A percentile compares a stretch with the other conserved stretches of the same genome.
Evolutionary conservation across 2,329 filamentous ascomycete species (phyloP).

Genomic region (Canariomyces notabilis): DNA sequence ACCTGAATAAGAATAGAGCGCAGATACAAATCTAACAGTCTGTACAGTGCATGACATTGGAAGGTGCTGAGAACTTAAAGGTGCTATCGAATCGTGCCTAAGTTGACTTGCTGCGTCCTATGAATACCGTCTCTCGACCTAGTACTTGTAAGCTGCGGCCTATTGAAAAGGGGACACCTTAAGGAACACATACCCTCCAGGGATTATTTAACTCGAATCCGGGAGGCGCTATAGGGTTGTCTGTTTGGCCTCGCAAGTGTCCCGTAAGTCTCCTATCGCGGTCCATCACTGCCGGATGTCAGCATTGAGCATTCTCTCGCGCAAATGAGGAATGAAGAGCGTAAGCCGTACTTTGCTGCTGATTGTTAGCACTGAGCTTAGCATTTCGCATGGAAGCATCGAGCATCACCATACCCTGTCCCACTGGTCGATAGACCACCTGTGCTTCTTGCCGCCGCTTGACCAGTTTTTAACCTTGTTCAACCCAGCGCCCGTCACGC

Average conservation of each 20-base stretch:
- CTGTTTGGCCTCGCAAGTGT: slow-evolving; percentile 52
- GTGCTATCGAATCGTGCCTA: slow-evolving; percentile 9
- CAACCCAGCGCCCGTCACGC: slow-evolving; percentile 53
- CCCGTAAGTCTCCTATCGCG: slow-evolving; percentile 59
- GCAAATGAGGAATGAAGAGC: background rate
- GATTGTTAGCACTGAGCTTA: too few species aligned
- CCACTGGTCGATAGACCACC: slow-evolving; percentile 59
- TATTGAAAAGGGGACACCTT: background rate
- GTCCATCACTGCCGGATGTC: slow-evolving; percentile 52
- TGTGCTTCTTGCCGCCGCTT: slow-evolving; percentile 56
- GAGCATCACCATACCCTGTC: slow-evolving; percentile 44
- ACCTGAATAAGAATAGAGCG: slow-evolving; percentile 73
- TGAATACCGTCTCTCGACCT: slow-evolving; percentile 52
- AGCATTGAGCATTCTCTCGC: slow-evolving; percentile 19
- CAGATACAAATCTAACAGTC: slow-evolving; percentile 47
- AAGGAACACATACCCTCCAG: slow-evolving; percentile 51
- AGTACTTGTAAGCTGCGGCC: slow-evolving; percentile 12
- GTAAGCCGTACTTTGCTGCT: slow-evolving; percentile 48
- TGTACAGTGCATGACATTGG: slow-evolving; percentile 4
- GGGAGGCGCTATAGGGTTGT: slow-evolving; percentile 48
- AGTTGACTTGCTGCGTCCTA: slow-evolving; percentile 28
- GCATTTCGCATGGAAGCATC: slow-evolving; percentile 13
- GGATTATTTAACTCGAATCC: slow-evolving; percentile 60
- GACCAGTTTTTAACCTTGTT: slow-evolving; percentile 52
- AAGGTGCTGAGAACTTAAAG: slow-evolving; percentile 4